Conservation (phyloP, 225 moss, liverwort and hornwort species). For the Ulota crispa region DNA sequence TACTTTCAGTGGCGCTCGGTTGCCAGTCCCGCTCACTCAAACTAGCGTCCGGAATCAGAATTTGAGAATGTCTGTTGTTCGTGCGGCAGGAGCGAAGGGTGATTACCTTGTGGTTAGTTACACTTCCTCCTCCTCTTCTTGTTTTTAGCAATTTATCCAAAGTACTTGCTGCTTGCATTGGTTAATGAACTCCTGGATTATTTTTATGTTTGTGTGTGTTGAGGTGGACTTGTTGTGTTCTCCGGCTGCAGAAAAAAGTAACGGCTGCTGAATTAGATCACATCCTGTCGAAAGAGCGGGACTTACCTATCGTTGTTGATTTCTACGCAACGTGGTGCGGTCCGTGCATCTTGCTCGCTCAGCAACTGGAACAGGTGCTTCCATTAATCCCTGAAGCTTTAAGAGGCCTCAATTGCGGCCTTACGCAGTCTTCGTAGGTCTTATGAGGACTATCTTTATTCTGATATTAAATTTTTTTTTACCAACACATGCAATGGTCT, state of each 20-base stretch:
- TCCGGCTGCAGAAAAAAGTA: constrained; percentile 72
- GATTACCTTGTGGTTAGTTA: constrained; percentile 44
- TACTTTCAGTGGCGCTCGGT: constrained; percentile 23
- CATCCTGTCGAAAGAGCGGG: constrained; percentile 69
- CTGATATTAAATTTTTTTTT: not conserved
- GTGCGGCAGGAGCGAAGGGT: constrained; percentile 50
- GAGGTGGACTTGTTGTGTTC: not conserved
- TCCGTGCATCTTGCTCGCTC: constrained; percentile 92
- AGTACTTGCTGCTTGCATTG: not conserved
- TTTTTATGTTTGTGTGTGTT: not conserved
- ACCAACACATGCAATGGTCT: not conserved
- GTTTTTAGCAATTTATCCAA: not conserved
- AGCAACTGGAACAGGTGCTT: constrained; percentile 79
- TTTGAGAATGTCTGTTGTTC: constrained; percentile 9
- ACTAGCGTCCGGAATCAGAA: constrained; percentile 9
- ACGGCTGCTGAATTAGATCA: constrained; percentile 83
- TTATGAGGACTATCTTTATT: not conserved
- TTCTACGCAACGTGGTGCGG: constrained; percentile 99
- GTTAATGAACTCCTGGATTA: not conserved
- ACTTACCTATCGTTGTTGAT: constrained; percentile 82
- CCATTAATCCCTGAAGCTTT: not conserved
- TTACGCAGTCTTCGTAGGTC: not conserved
- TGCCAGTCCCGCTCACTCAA: constrained; percentile 19
- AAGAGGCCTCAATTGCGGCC: not conserved
- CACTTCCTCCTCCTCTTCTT: not conserved